Evolutionary conservation across 345 rosid species (phyloP).

Genomic region (Streptanthus diversifolius): DNA sequence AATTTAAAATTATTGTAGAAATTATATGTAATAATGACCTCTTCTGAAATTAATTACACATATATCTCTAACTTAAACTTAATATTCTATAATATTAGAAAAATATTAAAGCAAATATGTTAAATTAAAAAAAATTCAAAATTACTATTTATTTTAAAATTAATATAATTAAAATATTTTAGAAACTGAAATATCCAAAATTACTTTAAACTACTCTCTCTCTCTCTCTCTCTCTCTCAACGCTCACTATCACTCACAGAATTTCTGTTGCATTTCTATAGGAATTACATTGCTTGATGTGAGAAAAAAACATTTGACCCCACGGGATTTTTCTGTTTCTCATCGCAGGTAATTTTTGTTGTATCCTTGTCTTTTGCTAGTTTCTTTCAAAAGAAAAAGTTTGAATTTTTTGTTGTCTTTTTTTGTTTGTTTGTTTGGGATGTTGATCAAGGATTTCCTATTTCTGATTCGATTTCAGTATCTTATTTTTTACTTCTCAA

Average conservation of each 20-base stretch:
- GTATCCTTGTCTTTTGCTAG: neutral
- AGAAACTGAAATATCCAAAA: too few species aligned
- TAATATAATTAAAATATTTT: too few species aligned
- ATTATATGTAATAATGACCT: too few species aligned
- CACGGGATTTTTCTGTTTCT: neutral
- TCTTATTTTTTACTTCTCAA: neutral
- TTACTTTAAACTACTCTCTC: too few species aligned
- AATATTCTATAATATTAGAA: too few species aligned
- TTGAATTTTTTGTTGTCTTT: neutral
- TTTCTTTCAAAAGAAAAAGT: neutral
- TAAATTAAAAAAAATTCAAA: too few species aligned
- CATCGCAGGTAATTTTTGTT: constrained; percentile 10
- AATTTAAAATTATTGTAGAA: too few species aligned
- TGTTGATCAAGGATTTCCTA: neutral
- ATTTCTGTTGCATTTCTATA: neutral
- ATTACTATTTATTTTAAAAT: too few species aligned
- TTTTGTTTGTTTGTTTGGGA: neutral
- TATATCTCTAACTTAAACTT: too few species aligned
- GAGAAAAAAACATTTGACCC: neutral
- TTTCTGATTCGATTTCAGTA: neutral
- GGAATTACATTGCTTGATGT: constrained; percentile 3
- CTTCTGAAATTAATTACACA: too few species aligned
- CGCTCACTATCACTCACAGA: neutral
- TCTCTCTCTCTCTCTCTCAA: neutral
- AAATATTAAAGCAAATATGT: too few species aligned